A percentile compares a stretch with the other conserved stretches of the same genome.
Conservation (phyloP, 2,329 filamentous ascomycete genomes). For the Pseudogymnoascus sp. region DNA sequence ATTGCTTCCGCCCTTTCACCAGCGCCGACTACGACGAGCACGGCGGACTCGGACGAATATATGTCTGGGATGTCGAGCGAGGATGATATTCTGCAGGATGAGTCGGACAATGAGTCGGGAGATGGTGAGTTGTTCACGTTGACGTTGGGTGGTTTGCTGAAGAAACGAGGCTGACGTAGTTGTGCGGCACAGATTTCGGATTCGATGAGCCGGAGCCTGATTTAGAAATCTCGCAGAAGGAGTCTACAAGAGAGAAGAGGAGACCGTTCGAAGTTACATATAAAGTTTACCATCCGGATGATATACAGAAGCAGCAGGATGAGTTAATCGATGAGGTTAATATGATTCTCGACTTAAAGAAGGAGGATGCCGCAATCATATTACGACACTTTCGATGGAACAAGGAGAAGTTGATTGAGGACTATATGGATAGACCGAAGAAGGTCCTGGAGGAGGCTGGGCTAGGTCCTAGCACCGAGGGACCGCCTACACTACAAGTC, state of each 20-base stretch:
- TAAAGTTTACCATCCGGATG: slow-evolving; percentile 69
- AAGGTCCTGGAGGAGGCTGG: slow-evolving; percentile 80
- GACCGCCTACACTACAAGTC: slow-evolving; percentile 60
- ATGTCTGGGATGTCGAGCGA: slow-evolving; percentile 78
- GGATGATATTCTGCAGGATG: slow-evolving; percentile 65
- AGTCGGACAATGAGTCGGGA: slow-evolving; percentile 60
- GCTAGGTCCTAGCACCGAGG: slow-evolving; percentile 57
- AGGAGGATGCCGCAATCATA: slow-evolving; percentile 85
- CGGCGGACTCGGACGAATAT: slow-evolving; percentile 94
- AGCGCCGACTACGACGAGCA: slow-evolving; percentile 47
- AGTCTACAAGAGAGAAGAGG: slow-evolving; percentile 64
- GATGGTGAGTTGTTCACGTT: slow-evolving; percentile 24
- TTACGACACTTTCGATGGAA: slow-evolving; percentile 91
- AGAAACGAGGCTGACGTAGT: slow-evolving; percentile 3
- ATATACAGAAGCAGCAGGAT: slow-evolving; percentile 81
- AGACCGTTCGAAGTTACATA: slow-evolving; percentile 79
- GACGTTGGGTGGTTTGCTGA: not conserved
- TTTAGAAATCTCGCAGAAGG: slow-evolving; percentile 48
- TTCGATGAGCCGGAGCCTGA: slow-evolving; percentile 45
- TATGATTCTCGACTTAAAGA: slow-evolving; percentile 79
- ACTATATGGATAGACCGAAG: slow-evolving; percentile 86
- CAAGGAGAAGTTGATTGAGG: slow-evolving; percentile 87
- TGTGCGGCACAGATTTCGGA: slow-evolving; percentile 26
- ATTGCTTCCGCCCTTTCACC: slow-evolving; percentile 39
- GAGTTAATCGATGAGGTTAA: slow-evolving; percentile 85